Percentiles rank a stretch among this genome's conserved stretches.
Conservation (phyloP, 2,329 filamentous ascomycete genomes). For the Exophiala sp. region DNA sequence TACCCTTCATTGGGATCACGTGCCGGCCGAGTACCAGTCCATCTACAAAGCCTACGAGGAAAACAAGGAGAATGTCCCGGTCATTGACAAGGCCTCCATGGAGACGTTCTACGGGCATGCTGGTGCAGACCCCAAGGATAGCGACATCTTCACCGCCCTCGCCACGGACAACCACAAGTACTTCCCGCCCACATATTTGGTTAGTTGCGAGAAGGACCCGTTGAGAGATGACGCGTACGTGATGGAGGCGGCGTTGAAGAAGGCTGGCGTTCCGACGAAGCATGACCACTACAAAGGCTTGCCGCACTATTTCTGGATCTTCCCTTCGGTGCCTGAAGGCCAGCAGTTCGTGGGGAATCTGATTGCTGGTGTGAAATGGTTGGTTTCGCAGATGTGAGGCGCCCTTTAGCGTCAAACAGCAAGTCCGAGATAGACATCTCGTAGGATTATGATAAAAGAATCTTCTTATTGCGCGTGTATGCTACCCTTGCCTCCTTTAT, state of each 20-base stretch:
- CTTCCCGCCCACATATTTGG: conserved; percentile 26
- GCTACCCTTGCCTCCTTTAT: no score
- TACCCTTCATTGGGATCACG: conserved; percentile 35
- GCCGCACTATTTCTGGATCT: conserved; percentile 29
- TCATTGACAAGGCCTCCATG: conserved; percentile 30
- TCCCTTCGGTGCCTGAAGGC: conserved; percentile 25
- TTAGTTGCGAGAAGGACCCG: conserved; percentile 26
- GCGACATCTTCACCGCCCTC: conserved; percentile 21
- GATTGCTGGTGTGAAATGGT: conserved; percentile 24
- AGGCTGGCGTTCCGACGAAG: conserved; percentile 26
- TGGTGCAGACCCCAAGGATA: conserved; percentile 21
- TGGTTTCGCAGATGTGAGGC: conserved; percentile 21
- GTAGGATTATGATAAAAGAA: no score
- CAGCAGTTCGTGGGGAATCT: conserved; percentile 24
- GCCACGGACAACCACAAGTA: conserved; percentile 27
- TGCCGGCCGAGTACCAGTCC: conserved; percentile 34
- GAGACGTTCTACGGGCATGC: conserved; percentile 20
- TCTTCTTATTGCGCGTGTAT: no score
- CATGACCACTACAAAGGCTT: conserved; percentile 25
- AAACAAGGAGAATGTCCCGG: conserved; percentile 36
- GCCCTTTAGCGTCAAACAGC: neutral
- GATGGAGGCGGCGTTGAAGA: conserved; percentile 26
- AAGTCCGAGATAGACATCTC: no score
- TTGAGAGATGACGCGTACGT: conserved; percentile 26
- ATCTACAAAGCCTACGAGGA: conserved; percentile 36